Evolutionary conservation across 345 rosid genomes (phyloP).

Genomic region (Abelmoschus esculentus): DNA sequence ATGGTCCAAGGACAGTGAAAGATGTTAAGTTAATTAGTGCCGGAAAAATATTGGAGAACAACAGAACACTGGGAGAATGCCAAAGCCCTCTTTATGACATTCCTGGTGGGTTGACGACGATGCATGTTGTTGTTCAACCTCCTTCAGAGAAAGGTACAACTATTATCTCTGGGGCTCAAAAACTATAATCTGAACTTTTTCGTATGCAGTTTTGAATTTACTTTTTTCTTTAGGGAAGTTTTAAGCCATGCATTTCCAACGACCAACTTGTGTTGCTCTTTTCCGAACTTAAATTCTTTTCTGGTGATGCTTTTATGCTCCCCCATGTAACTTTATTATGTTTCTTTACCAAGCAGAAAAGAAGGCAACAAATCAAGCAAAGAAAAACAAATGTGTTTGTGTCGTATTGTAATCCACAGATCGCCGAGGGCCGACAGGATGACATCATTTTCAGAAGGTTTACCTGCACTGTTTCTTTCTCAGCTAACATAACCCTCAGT

Average conservation of each 20-base stretch:
- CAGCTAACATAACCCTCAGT: background rate
- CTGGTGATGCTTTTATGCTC: background rate
- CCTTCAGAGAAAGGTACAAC: slow-evolving; percentile 61
- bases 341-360: slow-evolving; percentile 49
- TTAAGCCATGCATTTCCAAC: slow-evolving; percentile 6
- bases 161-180: background rate
- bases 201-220: background rate
- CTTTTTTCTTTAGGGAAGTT: background rate
- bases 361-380: slow-evolving; percentile 44
- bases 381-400: slow-evolving; percentile 77
- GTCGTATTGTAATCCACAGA: slow-evolving; percentile 50
- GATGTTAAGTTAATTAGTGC: slow-evolving; percentile 91
- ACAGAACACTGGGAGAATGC: slow-evolving; percentile 70
- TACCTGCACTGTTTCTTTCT: background rate
- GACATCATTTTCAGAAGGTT: slow-evolving; percentile 24
- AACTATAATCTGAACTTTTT: background rate
- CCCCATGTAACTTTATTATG: slow-evolving; percentile 5
- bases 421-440: slow-evolving; percentile 6
- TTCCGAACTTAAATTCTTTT: slow-evolving; percentile 7
- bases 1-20: slow-evolving; percentile 81
- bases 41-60: slow-evolving; percentile 88
- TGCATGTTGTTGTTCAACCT: slow-evolving; percentile 94
- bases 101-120: slow-evolving; percentile 84
- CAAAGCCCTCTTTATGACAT: slow-evolving; percentile 70
- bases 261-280: slow-evolving; percentile 5